phyloP scores from a whole-genome alignment of 176 grass and related monocot species.

The Zoysia japonica region DNA sequence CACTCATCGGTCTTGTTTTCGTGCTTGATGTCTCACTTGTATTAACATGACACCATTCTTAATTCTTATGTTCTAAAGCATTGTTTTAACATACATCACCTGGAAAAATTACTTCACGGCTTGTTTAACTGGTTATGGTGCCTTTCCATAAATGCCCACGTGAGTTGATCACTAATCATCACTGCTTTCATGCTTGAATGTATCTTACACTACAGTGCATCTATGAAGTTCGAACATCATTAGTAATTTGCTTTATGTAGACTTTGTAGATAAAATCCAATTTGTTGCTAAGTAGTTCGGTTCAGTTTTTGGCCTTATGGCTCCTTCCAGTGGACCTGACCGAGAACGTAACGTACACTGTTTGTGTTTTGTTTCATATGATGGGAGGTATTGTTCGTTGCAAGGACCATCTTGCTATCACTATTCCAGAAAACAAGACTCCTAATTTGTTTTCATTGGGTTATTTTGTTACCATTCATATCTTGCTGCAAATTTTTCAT shows the following conservation, averaged over 20 bases:
- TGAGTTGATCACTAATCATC: neutral
- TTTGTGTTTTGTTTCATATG: neutral
- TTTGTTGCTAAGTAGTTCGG: neutral
- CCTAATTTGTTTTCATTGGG: neutral
- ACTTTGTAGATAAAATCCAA: too few relatives aligned
- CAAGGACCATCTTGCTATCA: neutral
- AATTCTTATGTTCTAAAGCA: neutral
- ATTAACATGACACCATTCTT: neutral
- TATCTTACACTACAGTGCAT: neutral
- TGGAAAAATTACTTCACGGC: neutral
- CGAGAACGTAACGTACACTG: neutral
- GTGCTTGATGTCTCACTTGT: conserved; percentile 12
- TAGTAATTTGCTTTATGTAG: too few relatives aligned
- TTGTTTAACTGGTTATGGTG: neutral
- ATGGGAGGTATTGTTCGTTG: neutral
- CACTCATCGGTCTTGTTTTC: neutral
- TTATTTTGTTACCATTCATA: neutral
- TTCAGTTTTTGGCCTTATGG: neutral
- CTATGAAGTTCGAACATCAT: too few relatives aligned
- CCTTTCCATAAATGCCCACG: neutral
- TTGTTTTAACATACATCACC: neutral
- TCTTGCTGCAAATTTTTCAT: neutral
- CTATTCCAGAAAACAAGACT: neutral
- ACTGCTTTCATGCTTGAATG: conserved; percentile 2
- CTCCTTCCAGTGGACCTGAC: neutral